Conservation (phyloP, 768 basidiomycete genomes). For the Mycena maculata region DNA sequence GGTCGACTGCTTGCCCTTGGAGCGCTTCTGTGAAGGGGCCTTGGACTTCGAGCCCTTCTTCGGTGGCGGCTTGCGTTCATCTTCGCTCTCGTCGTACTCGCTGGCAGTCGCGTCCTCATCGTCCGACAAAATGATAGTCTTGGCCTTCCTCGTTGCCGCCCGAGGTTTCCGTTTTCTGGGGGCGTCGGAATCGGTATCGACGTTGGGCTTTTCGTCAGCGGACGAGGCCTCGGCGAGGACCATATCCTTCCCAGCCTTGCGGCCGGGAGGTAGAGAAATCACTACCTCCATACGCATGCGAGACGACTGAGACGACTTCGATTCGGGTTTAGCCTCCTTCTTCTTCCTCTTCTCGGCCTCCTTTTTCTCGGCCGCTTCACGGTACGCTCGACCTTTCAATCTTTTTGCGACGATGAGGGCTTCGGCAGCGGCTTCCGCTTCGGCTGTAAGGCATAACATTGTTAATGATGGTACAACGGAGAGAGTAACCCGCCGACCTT, state of each 20-base stretch:
- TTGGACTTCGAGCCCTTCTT: conserved; percentile 39
- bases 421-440: conserved; percentile 63
- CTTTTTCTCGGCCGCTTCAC: conserved; percentile 64
- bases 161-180: conserved; percentile 55
- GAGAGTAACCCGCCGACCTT: conserved; percentile 59
- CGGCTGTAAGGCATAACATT: conserved; percentile 49
- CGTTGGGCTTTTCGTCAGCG: conserved; percentile 49
- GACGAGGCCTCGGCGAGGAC: conserved; percentile 45
- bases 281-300: conserved; percentile 69
- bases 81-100: conserved; percentile 43
- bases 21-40: conserved; percentile 31
- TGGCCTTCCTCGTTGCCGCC: conserved; percentile 49
- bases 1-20: conserved; percentile 40
- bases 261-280: conserved; percentile 50
- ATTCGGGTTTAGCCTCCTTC: conserved; percentile 14
- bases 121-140: conserved; percentile 66
- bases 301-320: conserved; percentile 40
- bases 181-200: conserved; percentile 53
- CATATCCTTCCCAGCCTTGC: conserved; percentile 37
- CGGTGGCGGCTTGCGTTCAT: conserved; percentile 42
- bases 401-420: conserved; percentile 67
- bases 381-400: conserved; percentile 80
- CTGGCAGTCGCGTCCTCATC: conserved; percentile 57
- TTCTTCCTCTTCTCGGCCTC: conserved; percentile 41
- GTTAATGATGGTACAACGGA: no score